Percentiles rank a stretch among this genome's conserved stretches.
Conservation (phyloP, 2,329 filamentous ascomycete species). For the Diaporthe destruens region DNA sequence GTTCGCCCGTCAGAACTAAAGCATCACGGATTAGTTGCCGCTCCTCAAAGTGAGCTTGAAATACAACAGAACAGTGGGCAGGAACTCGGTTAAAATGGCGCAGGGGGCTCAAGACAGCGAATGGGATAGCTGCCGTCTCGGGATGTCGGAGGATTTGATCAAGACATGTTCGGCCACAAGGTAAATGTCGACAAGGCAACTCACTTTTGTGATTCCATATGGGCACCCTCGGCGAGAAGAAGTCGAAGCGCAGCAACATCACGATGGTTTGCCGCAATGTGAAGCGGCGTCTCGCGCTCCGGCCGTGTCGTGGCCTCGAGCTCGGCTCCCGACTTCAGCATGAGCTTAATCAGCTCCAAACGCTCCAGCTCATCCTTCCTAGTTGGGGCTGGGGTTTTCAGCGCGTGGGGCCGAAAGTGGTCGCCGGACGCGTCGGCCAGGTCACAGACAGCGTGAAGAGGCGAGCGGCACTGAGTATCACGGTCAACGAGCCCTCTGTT, state of each 20-base stretch:
- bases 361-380: background rate
- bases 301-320: background rate
- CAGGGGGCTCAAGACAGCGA: background rate
- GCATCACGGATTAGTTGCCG: background rate
- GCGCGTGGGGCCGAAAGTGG: background rate
- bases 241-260: background rate
- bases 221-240: conserved; percentile 26
- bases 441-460: conserved; percentile 22
- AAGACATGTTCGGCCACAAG: background rate
- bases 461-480: background rate
- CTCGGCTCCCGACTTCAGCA: conserved; percentile 22
- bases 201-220: conserved; percentile 30
- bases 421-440: background rate
- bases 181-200: background rate
- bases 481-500: conserved; percentile 1
- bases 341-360: conserved; percentile 11
- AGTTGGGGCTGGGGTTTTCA: background rate
- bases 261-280: background rate
- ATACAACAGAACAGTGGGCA: background rate
- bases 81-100: background rate
- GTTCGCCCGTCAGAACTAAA: conserved; percentile 14
- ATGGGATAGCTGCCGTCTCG: too few relatives aligned
- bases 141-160: background rate
- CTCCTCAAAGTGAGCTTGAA: background rate
- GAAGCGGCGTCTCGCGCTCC: background rate